Evolutionary conservation across 768 basidiomycete species (phyloP).

Genomic region (Leccinum rimulosum): DNA sequence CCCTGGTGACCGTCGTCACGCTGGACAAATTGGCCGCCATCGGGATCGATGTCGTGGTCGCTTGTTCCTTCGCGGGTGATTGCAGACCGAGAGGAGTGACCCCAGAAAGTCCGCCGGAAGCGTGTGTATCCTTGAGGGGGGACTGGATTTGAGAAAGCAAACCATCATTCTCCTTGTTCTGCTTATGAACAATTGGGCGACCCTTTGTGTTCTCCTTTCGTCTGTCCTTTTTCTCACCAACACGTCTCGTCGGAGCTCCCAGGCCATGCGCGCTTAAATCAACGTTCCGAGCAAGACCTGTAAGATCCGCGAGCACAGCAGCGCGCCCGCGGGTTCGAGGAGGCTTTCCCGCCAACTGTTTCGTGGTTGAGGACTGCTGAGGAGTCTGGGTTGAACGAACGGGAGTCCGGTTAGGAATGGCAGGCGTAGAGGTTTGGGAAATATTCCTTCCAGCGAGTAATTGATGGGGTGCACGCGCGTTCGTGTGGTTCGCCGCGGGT

Average conservation of each 20-base stretch:
- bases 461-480: not conserved
- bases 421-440: constrained; percentile 7
- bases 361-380: constrained; percentile 8
- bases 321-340: constrained; percentile 25
- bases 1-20: constrained; percentile 20
- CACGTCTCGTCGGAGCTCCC: constrained; percentile 15
- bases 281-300: constrained; percentile 34
- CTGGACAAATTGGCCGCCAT: constrained; percentile 19
- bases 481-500: constrained; percentile 14
- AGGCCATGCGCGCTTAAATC: constrained; percentile 31
- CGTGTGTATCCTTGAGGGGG: constrained; percentile 9
- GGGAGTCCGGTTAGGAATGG: constrained; percentile 25
- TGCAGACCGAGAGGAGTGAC: constrained; percentile 12
- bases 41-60: constrained; percentile 5
- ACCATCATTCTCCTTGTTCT: constrained; percentile 30
- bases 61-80: constrained; percentile 17
- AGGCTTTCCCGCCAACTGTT: constrained; percentile 30
- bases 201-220: constrained; percentile 22
- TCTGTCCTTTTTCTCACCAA: constrained; percentile 29
- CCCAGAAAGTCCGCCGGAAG: not conserved
- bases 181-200: constrained; percentile 15
- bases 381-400: constrained; percentile 16
- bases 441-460: not conserved
- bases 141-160: constrained; percentile 1
- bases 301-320: constrained; percentile 41